Evolutionary conservation across 2,329 filamentous ascomycete species (phyloP).

Genomic region (Pseudocercospora crystallina): DNA sequence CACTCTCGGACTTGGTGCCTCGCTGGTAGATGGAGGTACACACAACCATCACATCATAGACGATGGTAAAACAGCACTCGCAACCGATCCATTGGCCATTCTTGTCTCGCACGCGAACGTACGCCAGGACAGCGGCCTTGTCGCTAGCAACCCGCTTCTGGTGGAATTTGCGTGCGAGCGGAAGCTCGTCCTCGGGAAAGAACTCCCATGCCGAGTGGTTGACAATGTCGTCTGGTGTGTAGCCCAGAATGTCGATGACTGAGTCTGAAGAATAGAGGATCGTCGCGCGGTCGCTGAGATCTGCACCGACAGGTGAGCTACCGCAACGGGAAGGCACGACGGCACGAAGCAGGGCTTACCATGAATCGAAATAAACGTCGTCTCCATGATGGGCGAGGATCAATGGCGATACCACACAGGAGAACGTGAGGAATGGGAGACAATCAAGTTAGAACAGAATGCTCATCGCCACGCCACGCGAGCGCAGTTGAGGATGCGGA

Average conservation of each 20-base stretch:
- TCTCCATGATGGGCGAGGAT: constrained; percentile 29
- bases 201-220: constrained; percentile 80
- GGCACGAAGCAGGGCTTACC: constrained; percentile 55
- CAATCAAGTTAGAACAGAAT: too few relatives aligned
- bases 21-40: constrained; percentile 75
- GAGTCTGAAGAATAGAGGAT: constrained; percentile 84
- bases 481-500: too few relatives aligned
- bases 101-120: constrained; percentile 69
- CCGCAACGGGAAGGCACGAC: neutral
- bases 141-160: constrained; percentile 72
- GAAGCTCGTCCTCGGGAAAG: constrained; percentile 79
- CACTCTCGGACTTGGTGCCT: constrained; percentile 71
- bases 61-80: constrained; percentile 86
- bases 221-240: constrained; percentile 71
- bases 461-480: too few relatives aligned
- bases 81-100: constrained; percentile 73
- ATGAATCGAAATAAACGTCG: constrained; percentile 86
- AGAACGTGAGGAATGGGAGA: neutral
- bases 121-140: constrained; percentile 81
- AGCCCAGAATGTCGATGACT: constrained; percentile 78
- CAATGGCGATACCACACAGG: neutral
- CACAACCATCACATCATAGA: constrained; percentile 83
- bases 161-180: constrained; percentile 71
- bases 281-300: constrained; percentile 71
- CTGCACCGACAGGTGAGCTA: constrained; percentile 43